Conservation (phyloP, 2,329 filamentous ascomycete species). For the Daldinia sp. region DNA sequence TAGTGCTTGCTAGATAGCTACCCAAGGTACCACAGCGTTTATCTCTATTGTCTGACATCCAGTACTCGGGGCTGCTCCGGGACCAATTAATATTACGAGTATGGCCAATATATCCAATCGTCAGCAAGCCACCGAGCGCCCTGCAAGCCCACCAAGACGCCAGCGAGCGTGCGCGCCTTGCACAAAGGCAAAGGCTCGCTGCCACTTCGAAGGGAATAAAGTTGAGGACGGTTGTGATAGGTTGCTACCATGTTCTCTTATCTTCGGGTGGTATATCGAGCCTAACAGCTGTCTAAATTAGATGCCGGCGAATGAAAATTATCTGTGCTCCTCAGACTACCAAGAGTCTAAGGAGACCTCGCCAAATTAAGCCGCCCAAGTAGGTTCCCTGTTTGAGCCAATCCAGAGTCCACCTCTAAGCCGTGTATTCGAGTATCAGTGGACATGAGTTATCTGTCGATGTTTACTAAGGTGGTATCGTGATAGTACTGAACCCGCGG, state of each 20-base stretch:
- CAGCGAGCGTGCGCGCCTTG: slow-evolving; percentile 44
- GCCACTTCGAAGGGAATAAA: slow-evolving; percentile 41
- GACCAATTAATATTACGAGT: slow-evolving; percentile 2
- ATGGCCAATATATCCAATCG: slow-evolving; percentile 13
- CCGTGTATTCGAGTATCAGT: background rate
- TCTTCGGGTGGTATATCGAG: background rate
- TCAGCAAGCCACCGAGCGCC: slow-evolving; percentile 17
- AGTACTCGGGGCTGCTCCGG: slow-evolving; percentile 2
- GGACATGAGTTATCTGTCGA: background rate
- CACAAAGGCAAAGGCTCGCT: slow-evolving; percentile 44
- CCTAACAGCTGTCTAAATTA: slow-evolving; percentile 20
- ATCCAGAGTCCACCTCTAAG: background rate
- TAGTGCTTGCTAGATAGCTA: slow-evolving; percentile 11
- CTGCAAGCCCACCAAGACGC: slow-evolving; percentile 41
- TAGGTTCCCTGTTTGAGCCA: slow-evolving; percentile 17
- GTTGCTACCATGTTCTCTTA: slow-evolving; percentile 22
- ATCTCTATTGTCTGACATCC: background rate
- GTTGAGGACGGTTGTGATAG: slow-evolving; percentile 40
- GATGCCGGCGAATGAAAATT: slow-evolving; percentile 41
- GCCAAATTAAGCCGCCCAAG: slow-evolving; percentile 40
- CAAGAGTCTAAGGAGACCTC: slow-evolving; percentile 43
- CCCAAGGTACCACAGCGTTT: background rate
- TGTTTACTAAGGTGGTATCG: slow-evolving; percentile 16
- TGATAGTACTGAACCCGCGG: slow-evolving; percentile 1
- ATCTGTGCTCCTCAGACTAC: slow-evolving; percentile 42